Percentiles rank a stretch among this genome's conserved stretches.
phyloP scores from a whole-genome alignment of 768 basidiomycete genomes.

The Leccinum uliginosum region DNA sequence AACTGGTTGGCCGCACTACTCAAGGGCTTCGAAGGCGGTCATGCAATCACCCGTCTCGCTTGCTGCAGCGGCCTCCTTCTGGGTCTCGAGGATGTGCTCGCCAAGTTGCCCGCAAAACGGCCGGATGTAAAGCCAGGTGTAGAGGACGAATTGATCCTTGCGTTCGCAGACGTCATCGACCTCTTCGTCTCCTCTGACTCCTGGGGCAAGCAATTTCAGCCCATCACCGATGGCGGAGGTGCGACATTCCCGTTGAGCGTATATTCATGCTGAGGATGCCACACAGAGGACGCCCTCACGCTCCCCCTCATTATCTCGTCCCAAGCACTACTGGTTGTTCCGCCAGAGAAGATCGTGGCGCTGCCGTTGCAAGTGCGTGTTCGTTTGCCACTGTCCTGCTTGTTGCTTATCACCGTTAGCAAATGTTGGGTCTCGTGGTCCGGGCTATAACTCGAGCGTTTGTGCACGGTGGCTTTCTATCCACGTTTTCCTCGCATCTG shows the following conservation, averaged over 20 bases:
- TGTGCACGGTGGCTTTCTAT: slow-evolving; percentile 51
- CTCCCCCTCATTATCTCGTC: slow-evolving; percentile 51
- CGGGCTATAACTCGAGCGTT: slow-evolving; percentile 55
- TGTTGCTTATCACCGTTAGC: slow-evolving; percentile 5
- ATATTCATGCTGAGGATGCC: slow-evolving; percentile 6
- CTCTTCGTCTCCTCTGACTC: slow-evolving; percentile 39
- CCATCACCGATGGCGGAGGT: slow-evolving; percentile 42
- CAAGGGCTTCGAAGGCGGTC: slow-evolving; percentile 62
- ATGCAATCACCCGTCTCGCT: slow-evolving; percentile 56
- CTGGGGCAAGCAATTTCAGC: slow-evolving; percentile 70
- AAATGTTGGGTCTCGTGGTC: slow-evolving; percentile 33
- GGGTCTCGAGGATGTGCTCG: slow-evolving; percentile 53
- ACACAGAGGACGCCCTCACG: slow-evolving; percentile 41
- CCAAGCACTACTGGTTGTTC: slow-evolving; percentile 54
- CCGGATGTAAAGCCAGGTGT: slow-evolving; percentile 38
- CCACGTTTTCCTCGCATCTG: slow-evolving; percentile 36
- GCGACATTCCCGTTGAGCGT: slow-evolving; percentile 16
- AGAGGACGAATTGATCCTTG: slow-evolving; percentile 64
- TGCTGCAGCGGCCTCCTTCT: slow-evolving; percentile 61
- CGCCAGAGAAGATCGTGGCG: slow-evolving; percentile 51
- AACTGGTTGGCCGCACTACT: slow-evolving; percentile 51
- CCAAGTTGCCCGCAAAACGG: slow-evolving; percentile 28
- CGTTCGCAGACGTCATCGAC: slow-evolving; percentile 73
- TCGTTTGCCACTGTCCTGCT: slow-evolving; percentile 23
- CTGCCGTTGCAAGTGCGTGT: slow-evolving; percentile 49